phyloP scores from a whole-genome alignment of 805 yeast species.

The Cyberlindnera galapagoensis region DNA sequence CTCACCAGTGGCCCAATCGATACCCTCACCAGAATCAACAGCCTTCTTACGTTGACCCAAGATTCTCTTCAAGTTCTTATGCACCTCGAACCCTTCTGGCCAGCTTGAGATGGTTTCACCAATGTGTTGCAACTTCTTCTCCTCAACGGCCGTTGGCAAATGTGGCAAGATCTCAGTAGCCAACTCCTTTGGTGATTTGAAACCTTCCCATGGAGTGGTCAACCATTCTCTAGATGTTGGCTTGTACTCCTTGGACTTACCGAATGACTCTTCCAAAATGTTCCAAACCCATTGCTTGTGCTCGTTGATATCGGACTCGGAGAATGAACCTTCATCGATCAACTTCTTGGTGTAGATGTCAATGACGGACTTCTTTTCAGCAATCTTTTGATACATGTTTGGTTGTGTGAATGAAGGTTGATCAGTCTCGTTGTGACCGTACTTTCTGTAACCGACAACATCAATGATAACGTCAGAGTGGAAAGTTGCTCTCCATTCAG shows the following conservation, averaged over 20 bases:
- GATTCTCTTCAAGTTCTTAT: conserved; percentile 94
- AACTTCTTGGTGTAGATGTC: conserved; percentile 80
- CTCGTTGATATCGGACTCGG: conserved; percentile 85
- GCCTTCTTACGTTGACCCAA: conserved; percentile 82
- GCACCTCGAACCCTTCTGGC: conserved; percentile 85
- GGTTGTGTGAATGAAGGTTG: conserved; percentile 99
- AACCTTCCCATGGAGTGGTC: conserved; percentile 98
- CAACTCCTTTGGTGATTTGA: conserved; percentile 94
- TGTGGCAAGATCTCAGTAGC: conserved; percentile 95
- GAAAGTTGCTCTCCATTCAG: conserved; percentile 97
- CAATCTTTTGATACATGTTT: conserved; percentile 87
- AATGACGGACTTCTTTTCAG: conserved; percentile 81
- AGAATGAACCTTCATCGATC: conserved; percentile 80
- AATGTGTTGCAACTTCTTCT: conserved; percentile 60
- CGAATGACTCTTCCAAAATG: conserved; percentile 82
- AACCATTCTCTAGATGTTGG: conserved; percentile 97
- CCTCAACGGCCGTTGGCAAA: conserved; percentile 88
- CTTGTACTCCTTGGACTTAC: conserved; percentile 80
- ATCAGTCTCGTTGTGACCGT: conserved; percentile 99
- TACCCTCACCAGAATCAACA: conserved; percentile 84
- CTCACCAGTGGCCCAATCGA: conserved; percentile 99
- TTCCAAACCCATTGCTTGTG: conserved; percentile 99
- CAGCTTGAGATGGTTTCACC: conserved; percentile 76
- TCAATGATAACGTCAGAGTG: conserved; percentile 95
- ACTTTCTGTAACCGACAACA: conserved; percentile 96